Base-by-base conservation (phyloP, 176 grass and related monocot species). In the Oryza coarctata region DNA sequence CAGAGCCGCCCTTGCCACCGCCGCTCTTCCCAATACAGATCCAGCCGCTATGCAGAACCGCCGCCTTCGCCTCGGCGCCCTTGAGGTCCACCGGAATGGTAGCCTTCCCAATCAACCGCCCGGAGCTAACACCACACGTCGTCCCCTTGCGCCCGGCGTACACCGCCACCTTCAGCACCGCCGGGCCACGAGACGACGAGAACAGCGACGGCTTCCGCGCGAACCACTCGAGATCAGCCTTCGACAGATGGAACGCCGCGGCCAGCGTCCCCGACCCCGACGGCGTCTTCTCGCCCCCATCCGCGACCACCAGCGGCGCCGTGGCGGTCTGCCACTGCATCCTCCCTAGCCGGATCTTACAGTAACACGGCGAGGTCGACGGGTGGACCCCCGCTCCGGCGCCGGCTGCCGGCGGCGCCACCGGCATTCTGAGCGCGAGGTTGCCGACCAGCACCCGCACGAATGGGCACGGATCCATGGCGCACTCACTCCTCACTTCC, bases 381-480 rank as follows among this genome's bases (percentile, higher is more conserved):
- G 91, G 93, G 70, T 99, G 97, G 12, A 96, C 93, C 1, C 97
- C 93, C 2, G 91, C 80, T 3, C 93, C 85, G 36, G 89, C 82
- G 0, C 93, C 85, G 29, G 83, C 85, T 0, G 96, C 84, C 29
- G 87, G 87, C 13, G 93, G 83, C 22, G 89, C 84, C 12, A 90
- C 87, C 50, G 97, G 93, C 52, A 99, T 89, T 76, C 90, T 90
- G 11, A 99, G 83, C 22, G 93, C 88, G 3, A 99, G 76, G 82
- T 95, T 99, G 63, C 93, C 93, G 63, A 99, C 93, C 43, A 99
- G 80, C 78, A 99, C 93, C 91, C 97, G 91, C 70, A 99, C 97
- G 91, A 94, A 99, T 31, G 91, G 97, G 84, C 97, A 99, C 77
- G 97, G 97, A 75, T 99, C 97, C 97, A 99, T 99, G 79, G 71